These are phyloP conservation scores for Sporisorium graminicola DNA, from an alignment of 1,284 basidiomycete genomes.

Conservation along the genomic window DNA sequence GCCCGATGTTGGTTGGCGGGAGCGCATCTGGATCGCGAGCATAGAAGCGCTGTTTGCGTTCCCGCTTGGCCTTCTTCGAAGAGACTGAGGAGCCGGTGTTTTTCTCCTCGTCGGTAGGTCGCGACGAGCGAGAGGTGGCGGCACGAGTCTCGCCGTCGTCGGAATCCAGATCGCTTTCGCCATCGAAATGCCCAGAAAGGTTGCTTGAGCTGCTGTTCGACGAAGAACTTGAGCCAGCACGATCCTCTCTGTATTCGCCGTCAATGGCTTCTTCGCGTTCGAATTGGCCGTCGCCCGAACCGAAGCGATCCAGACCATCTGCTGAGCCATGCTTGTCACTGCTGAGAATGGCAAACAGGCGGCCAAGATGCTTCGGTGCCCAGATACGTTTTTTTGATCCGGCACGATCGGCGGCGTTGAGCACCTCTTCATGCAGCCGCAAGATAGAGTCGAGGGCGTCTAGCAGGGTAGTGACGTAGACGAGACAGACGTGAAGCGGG, in stretches of 20 bases:
- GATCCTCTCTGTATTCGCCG: slow-evolving; percentile 35
- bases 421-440: slow-evolving; percentile 72
- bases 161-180: slow-evolving; percentile 19
- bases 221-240: slow-evolving; percentile 19
- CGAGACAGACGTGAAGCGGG: slow-evolving; percentile 73
- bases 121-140: not conserved
- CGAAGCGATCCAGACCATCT: slow-evolving; percentile 35
- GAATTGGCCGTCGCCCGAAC: slow-evolving; percentile 27
- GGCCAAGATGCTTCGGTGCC: slow-evolving; percentile 74
- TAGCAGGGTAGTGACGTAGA: slow-evolving; percentile 73
- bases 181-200: slow-evolving; percentile 21
- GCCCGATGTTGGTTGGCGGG: slow-evolving; percentile 72
- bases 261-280: slow-evolving; percentile 45
- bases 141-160: slow-evolving; percentile 14
- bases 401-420: slow-evolving; percentile 71
- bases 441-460: slow-evolving; percentile 72
- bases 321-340: slow-evolving; percentile 41
- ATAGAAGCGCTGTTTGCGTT: slow-evolving; percentile 21
- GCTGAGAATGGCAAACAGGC: slow-evolving; percentile 68
- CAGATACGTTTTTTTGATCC: slow-evolving; percentile 72
- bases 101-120: slow-evolving; percentile 35
- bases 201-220: not conserved
- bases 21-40: slow-evolving; percentile 81
- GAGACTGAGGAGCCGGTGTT: not conserved
- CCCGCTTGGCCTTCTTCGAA: slow-evolving; percentile 7